Conservation (phyloP, 768 basidiomycete species). For the Exidia glandulosa region DNA sequence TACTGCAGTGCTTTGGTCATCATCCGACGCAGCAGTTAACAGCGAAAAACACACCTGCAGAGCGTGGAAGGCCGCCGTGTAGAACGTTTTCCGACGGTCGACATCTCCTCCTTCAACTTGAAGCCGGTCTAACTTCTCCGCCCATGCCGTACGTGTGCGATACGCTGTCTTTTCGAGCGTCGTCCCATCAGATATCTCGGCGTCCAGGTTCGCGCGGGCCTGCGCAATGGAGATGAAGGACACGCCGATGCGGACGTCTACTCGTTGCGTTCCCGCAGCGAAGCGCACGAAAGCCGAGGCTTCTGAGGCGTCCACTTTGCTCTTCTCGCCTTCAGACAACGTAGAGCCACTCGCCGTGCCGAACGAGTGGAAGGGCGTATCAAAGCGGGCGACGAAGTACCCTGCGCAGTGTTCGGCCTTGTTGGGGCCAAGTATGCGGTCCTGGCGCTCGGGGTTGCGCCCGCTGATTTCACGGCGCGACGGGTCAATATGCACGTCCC, state of each 20-base stretch:
- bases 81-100: constrained; percentile 35
- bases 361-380: constrained; percentile 30
- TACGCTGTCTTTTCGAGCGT: constrained; percentile 42
- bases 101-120: constrained; percentile 37
- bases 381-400: constrained; percentile 39
- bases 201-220: constrained; percentile 40
- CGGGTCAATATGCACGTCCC: constrained; percentile 36
- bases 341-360: constrained; percentile 42
- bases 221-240: constrained; percentile 68
- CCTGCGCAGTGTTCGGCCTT: constrained; percentile 24
- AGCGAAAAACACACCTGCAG: constrained; percentile 32
- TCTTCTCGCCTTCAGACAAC: constrained; percentile 16
- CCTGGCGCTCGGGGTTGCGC: constrained; percentile 57
- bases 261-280: constrained; percentile 16
- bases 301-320: constrained; percentile 28
- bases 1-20: constrained; percentile 32
- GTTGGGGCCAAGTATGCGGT: constrained; percentile 53
- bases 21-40: not conserved
- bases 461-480: constrained; percentile 43
- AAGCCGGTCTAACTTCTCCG: constrained; percentile 44
- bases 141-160: constrained; percentile 40
- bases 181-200: constrained; percentile 34
- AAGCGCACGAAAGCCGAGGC: constrained; percentile 33
- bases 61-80: constrained; percentile 54
- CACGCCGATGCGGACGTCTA: constrained; percentile 53